Evolutionary conservation across 164 flowering plant species (phyloP), one percentile per base, ranked within the genome.

Genomic region (Chimonanthus praecox): DNA sequence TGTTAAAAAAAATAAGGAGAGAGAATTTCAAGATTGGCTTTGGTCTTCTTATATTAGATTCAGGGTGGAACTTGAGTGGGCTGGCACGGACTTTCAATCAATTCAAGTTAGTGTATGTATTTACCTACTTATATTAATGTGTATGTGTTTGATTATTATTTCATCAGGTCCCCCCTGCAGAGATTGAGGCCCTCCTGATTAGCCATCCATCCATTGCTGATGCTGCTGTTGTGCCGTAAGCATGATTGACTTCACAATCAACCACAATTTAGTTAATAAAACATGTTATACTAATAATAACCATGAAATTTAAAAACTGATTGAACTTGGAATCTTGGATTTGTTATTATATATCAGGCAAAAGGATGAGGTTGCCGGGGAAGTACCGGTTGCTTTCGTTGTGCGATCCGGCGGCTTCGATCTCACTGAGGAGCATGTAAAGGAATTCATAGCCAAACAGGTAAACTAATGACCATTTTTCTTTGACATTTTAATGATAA

Each of bases 181-280:
- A 93, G 80, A 87, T 93, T 21, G 98, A 93, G 77, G 85, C 90
- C 47, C 83, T 91, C 18, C 90, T 93, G 1, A 20, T 91, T 3
- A 80, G 79, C 72, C 97, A 94, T 62, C 86, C 94, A 10, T 76
- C 82, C 1, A 89, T 93, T 47, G 86, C 89, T 0, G 98, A 93
- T 75, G 95, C 95, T 0, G 98, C 97, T 1, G 98, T 91, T 73
- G 90, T 93, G 48, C 88, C 97, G 98, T 93, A 79, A 84, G 98
- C 78, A 4, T 60, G 16, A 11, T 48, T n/a, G 46, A 65, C 4
- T 67, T 15, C 3, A 1, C 64, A 47, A 51, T 47, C 67, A 66
- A 51, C 0, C 16, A 67, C 33, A 45, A 8, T 33, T 67, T 45
- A 9, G 60, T n/a, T 54, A 13, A 4, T 54, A 33, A 33, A 33